Evolutionary conservation across 78 protist species (phyloP).

Genomic region (Polysphondylium violaceum): DNA sequence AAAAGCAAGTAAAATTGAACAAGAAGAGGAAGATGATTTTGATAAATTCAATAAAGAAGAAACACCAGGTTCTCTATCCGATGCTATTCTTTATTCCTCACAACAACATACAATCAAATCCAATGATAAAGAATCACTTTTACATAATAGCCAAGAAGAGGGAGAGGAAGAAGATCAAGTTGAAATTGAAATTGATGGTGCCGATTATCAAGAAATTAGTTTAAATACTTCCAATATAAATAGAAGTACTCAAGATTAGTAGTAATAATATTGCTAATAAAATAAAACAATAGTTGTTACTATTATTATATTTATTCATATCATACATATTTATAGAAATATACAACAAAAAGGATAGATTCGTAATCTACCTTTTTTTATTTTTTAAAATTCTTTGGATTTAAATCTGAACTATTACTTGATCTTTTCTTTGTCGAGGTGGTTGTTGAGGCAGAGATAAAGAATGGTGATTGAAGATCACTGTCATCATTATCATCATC

Average conservation of each 20-base stretch:
- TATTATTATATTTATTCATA: too few relatives aligned
- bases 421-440: too few relatives aligned
- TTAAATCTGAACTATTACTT: too few relatives aligned
- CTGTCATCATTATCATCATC: not conserved
- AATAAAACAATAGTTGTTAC: too few relatives aligned
- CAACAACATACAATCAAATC: too few relatives aligned
- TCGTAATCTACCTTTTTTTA: too few relatives aligned
- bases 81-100: not conserved
- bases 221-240: too few relatives aligned
- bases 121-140: too few relatives aligned
- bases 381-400: too few relatives aligned
- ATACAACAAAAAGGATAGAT: too few relatives aligned
- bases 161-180: not conserved
- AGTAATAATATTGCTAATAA: not conserved
- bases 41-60: constrained; percentile 22
- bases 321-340: too few relatives aligned
- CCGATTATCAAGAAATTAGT: not conserved
- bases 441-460: too few relatives aligned
- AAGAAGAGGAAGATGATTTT: not conserved
- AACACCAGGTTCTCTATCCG: not conserved
- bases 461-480: not conserved
- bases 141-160: not conserved
- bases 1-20: not conserved
- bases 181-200: not conserved
- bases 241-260: not conserved